These are phyloP conservation scores for Yamadazyma taylorii DNA, from an alignment of 1,139 yeast genomes.

Conservation along the genomic window DNA sequence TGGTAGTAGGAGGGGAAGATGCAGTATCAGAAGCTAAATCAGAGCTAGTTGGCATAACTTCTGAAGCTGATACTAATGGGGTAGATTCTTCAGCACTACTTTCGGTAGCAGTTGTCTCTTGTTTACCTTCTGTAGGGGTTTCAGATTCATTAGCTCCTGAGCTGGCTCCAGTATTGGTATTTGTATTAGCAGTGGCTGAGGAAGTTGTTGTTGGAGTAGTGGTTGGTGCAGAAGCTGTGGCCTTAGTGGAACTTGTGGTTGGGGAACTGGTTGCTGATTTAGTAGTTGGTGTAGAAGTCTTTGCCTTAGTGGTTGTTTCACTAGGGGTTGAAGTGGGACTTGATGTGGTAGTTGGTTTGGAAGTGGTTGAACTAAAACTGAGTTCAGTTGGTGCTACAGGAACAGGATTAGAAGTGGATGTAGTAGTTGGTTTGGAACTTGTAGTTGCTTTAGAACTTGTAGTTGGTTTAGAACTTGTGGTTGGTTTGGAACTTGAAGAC, in stretches of 20 bases:
- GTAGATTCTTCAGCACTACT: constrained; percentile 4
- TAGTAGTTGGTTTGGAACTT: neutral
- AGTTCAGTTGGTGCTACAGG: neutral
- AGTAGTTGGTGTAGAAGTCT: constrained; percentile 6
- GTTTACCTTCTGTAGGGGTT: no score
- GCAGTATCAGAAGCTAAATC: constrained; percentile 5
- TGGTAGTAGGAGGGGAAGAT: neutral
- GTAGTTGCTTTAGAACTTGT: neutral
- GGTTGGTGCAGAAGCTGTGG: constrained; percentile 16
- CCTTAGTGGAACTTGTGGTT: constrained; percentile 3
- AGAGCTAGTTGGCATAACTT: neutral
- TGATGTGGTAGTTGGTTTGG: constrained; percentile 7
- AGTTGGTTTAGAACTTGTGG: neutral
- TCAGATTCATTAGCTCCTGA: no score
- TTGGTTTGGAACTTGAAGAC: no score
- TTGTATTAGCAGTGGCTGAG: constrained; percentile 1
- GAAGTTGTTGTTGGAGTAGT: constrained; percentile 4
- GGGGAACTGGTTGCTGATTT: constrained; percentile 5
- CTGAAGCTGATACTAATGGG: constrained; percentile 5
- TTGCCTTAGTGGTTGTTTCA: no score
- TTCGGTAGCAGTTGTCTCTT: neutral
- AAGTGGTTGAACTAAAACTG: constrained; percentile 7
- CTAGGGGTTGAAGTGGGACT: constrained; percentile 4
- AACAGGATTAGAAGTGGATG: neutral
- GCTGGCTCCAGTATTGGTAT: no score